Evolutionary conservation across 495 filamentous ascomycete genomes (phyloP), one percentile per base, ranked within the genome.

Genomic region (Daldinia childiae): DNA sequence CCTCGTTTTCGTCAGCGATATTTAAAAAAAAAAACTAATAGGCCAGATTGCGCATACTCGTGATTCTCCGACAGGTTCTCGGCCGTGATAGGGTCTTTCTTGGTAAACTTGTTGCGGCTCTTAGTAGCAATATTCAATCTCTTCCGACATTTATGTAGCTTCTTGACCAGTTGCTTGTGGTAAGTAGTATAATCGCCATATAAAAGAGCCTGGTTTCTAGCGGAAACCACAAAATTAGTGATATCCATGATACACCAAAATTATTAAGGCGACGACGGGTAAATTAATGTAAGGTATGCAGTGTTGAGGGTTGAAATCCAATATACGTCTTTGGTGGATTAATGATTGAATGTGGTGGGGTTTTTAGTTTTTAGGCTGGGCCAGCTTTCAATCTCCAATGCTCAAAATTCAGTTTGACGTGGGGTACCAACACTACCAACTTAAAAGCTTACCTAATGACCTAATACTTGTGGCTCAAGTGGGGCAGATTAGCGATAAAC

Each of bases 161-260:
- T 91, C 74, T 91, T 90, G 59, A 92, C 91, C 45, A 94, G 85
- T 78, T 95, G 92, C 15, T 82, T 84, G 62, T 92, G 90, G 78
- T 98, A 98, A 30, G 90, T 90, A 79, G 88, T 89, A 82, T 97
- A 94, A 79, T 98, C 93, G 45, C 95, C 95, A 34, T 93, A 88
- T 7, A 97, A 87, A 48, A 97, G 87, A 6, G 90, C 92, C 74
- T 92, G 88, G 76, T 97, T 92, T 39, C 94, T 83, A 43, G 88
- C 87, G 48, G 89, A 87, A 74, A 92, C 87, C 62, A 98, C 85
- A 65, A 91, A 94, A 59, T 88, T 87, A 19, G 95, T 98, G 78
- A 98, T 91, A 62, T 98, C 94, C 95, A 99, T 98, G 60, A 24
- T 17, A 30, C n/a, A 30, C n/a, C 32, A 48, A 9, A 5, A 29